These are phyloP conservation scores for Starmerella khaoyaiensis DNA, from an alignment of 805 yeast species.

Conservation along the genomic window DNA sequence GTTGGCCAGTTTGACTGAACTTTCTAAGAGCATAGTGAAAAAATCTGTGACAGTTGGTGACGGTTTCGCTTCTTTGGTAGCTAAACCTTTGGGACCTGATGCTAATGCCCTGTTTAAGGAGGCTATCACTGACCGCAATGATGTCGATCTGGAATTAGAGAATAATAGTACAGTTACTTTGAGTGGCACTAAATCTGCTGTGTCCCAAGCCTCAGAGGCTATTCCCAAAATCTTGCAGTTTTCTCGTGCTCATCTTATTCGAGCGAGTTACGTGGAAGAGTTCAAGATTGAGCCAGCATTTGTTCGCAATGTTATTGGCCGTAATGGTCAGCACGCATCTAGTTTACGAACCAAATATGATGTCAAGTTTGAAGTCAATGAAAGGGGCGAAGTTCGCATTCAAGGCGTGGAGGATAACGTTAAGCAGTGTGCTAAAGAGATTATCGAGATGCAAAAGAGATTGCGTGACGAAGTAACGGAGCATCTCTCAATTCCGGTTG, in stretches of 20 bases:
- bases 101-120: slow-evolving; percentile 9
- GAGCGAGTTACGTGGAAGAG: slow-evolving; percentile 34
- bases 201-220: slow-evolving; percentile 40
- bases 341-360: slow-evolving; percentile 59
- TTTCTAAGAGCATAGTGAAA: slow-evolving; percentile 41
- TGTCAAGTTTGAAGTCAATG: slow-evolving; percentile 62
- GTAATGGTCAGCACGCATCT: slow-evolving; percentile 64
- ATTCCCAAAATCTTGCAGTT: slow-evolving; percentile 45
- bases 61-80: slow-evolving; percentile 44
- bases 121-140: slow-evolving; percentile 1
- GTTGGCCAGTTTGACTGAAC: slow-evolving; percentile 45
- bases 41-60: slow-evolving; percentile 40
- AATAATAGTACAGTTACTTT: slow-evolving; percentile 37
- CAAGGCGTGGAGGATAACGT: slow-evolving; percentile 72
- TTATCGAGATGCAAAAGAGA: slow-evolving; percentile 48
- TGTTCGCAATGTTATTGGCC: slow-evolving; percentile 77
- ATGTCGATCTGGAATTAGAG: slow-evolving; percentile 26
- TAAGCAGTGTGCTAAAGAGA: slow-evolving; percentile 51
- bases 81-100: slow-evolving; percentile 36
- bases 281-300: slow-evolving; percentile 52
- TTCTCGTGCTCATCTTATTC: slow-evolving; percentile 38
- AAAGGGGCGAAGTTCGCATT: slow-evolving; percentile 43
- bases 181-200: slow-evolving; percentile 58
- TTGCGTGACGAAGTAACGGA: slow-evolving; percentile 71
- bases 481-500: slow-evolving; percentile 55